phyloP scores from a whole-genome alignment of 202 grass and related monocot genomes.

The Digitaria exilis region DNA sequence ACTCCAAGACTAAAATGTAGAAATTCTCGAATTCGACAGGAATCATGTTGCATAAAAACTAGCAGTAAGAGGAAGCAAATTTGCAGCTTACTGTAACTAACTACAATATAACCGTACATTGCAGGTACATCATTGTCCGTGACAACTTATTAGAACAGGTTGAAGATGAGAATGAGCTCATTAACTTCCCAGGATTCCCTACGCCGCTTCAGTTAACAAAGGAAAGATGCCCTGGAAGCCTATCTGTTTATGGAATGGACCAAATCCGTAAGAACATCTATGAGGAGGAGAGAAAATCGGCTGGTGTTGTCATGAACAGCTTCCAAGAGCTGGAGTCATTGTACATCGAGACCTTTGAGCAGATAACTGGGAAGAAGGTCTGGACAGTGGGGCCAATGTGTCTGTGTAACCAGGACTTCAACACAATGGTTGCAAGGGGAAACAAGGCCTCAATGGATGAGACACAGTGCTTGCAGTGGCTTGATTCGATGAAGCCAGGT shows the following conservation, averaged over 20 bases:
- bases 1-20: neutral
- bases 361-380: slow-evolving; percentile 40
- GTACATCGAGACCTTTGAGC: slow-evolving; percentile 47
- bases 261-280: slow-evolving; percentile 36
- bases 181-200: slow-evolving; percentile 52
- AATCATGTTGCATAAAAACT: neutral
- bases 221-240: neutral
- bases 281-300: slow-evolving; percentile 34
- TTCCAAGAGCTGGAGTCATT: slow-evolving; percentile 60
- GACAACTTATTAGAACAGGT: slow-evolving; percentile 43
- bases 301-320: slow-evolving; percentile 62
- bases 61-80: neutral
- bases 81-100: neutral
- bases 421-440: slow-evolving; percentile 47
- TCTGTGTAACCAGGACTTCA: slow-evolving; percentile 47
- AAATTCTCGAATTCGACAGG: neutral
- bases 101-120: neutral
- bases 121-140: slow-evolving; percentile 41
- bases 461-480: slow-evolving; percentile 54
- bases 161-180: slow-evolving; percentile 46
- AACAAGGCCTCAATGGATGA: slow-evolving; percentile 52
- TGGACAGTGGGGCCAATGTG: slow-evolving; percentile 70
- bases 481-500: slow-evolving; percentile 52
- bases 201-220: slow-evolving; percentile 50
- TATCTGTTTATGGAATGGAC: neutral